A percentile compares a stretch with the other conserved stretches of the same genome.
Evolutionary conservation across 2,329 filamentous ascomycete genomes (phyloP).

Genomic region (Scleromitrula shiraiana): DNA sequence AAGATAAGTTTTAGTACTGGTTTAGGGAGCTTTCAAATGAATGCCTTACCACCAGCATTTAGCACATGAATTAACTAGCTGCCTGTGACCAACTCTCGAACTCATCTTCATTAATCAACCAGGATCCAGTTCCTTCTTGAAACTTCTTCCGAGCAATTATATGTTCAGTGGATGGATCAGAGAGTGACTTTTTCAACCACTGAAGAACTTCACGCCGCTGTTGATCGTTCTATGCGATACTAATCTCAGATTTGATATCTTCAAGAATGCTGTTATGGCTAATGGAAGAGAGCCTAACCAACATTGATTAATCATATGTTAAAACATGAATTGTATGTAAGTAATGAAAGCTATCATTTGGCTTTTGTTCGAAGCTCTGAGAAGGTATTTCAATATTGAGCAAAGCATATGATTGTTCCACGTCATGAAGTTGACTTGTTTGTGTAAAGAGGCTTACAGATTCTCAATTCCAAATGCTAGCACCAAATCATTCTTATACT

Average conservation of each 20-base stretch:
- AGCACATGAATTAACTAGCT: slow-evolving; percentile 12
- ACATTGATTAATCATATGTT: too few relatives aligned
- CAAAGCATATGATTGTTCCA: too few relatives aligned
- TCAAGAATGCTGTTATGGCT: neutral
- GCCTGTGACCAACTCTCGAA: slow-evolving; percentile 5
- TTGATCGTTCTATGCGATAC: neutral
- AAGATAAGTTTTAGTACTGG: neutral
- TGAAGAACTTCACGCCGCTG: neutral
- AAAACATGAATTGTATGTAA: too few relatives aligned
- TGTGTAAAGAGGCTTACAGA: neutral
- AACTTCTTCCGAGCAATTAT: slow-evolving; percentile 9
- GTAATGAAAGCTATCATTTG: too few relatives aligned
- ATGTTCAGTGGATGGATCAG: slow-evolving; percentile 13
- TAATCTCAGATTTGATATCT: neutral
- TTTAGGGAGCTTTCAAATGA: too few relatives aligned
- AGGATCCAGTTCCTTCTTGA: slow-evolving; percentile 12
- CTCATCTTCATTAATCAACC: slow-evolving; percentile 10
- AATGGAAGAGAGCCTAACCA: too few relatives aligned
- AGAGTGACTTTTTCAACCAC: neutral
- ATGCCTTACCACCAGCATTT: slow-evolving; percentile 10
- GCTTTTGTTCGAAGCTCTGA: too few relatives aligned
- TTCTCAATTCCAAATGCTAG: neutral
- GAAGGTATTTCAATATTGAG: too few relatives aligned
- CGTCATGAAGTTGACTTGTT: neutral
- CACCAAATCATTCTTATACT: slow-evolving; percentile 2